These are phyloP conservation scores for Amanita polypyramis DNA, from an alignment of 768 basidiomycete genomes.

Conservation along the genomic window DNA sequence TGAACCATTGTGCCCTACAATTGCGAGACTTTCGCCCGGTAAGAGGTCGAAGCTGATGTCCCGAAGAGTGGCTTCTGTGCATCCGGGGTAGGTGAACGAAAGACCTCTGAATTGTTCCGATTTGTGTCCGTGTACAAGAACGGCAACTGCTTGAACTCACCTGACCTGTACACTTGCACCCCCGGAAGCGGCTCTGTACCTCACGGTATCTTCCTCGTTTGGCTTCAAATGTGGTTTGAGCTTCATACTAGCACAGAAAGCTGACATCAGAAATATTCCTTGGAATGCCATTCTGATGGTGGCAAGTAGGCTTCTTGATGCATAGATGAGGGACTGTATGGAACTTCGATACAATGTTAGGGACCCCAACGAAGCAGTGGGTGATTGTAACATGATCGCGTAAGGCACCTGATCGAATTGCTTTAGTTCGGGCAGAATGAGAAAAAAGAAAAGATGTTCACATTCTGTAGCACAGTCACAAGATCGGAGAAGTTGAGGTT, in stretches of 20 bases:
- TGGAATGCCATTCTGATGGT: conserved; percentile 73
- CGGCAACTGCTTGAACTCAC: conserved; percentile 25
- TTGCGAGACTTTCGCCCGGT: conserved; percentile 73
- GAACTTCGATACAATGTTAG: conserved; percentile 73
- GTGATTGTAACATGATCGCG: conserved; percentile 59
- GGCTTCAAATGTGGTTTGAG: conserved; percentile 63
- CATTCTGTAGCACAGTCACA: conserved; percentile 59
- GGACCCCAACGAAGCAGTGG: conserved; percentile 71
- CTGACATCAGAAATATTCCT: conserved; percentile 77
- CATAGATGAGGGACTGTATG: conserved; percentile 59
- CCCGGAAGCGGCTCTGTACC: conserved; percentile 33
- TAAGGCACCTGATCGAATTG: conserved; percentile 51
- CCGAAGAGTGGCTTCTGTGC: conserved; percentile 51
- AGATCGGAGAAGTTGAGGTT: conserved; percentile 57
- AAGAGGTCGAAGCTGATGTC: conserved; percentile 61
- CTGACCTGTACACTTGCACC: conserved; percentile 67
- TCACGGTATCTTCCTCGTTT: conserved; percentile 35
- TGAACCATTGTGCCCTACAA: conserved; percentile 81
- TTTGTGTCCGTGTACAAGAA: not conserved
- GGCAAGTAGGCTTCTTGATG: conserved; percentile 50
- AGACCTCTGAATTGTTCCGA: conserved; percentile 19
- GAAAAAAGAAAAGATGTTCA: conserved; percentile 26
- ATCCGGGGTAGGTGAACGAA: conserved; percentile 76
- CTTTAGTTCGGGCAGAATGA: conserved; percentile 8
- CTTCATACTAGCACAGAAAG: conserved; percentile 70